Percentiles rank a stretch among this genome's conserved stretches.
Conservation (phyloP, 169 alveolate species). For the Cryptosporidium bovis region DNA sequence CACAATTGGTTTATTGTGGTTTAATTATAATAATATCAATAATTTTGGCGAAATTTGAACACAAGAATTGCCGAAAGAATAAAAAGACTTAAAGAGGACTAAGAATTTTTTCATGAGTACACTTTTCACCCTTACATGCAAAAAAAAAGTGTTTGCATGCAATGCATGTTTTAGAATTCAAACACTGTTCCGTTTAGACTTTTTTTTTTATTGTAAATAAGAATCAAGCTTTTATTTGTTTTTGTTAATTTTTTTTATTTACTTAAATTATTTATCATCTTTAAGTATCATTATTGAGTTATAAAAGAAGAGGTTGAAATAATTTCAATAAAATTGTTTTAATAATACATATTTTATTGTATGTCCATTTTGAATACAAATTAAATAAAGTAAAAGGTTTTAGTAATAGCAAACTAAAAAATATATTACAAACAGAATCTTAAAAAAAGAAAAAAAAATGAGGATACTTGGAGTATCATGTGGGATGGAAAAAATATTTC, state of each 20-base stretch:
- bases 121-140: background rate
- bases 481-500: background rate
- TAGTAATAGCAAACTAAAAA: too few relatives aligned
- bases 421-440: too few relatives aligned
- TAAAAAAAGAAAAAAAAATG: background rate
- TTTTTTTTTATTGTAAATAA: constrained; percentile 18
- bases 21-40: constrained; percentile 12
- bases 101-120: background rate
- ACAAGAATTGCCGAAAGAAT: background rate
- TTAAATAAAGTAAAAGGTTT: too few relatives aligned
- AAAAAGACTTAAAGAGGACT: background rate
- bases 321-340: too few relatives aligned
- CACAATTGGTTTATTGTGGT: constrained; percentile 65
- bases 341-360: too few relatives aligned
- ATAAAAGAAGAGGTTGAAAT: too few relatives aligned
- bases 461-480: background rate
- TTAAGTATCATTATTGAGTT: too few relatives aligned
- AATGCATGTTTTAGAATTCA: constrained; percentile 52
- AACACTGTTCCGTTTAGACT: constrained; percentile 7
- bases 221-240: constrained; percentile 1
- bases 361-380: too few relatives aligned
- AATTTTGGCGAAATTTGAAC: constrained; percentile 42
- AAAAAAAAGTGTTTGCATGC: constrained; percentile 41
- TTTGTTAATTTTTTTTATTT: background rate
- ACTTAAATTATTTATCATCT: background rate